A percentile compares a stretch with the other conserved stretches of the same genome.
phyloP scores from a whole-genome alignment of 805 yeast species.

The Kodamaea kaohsiungensis region DNA sequence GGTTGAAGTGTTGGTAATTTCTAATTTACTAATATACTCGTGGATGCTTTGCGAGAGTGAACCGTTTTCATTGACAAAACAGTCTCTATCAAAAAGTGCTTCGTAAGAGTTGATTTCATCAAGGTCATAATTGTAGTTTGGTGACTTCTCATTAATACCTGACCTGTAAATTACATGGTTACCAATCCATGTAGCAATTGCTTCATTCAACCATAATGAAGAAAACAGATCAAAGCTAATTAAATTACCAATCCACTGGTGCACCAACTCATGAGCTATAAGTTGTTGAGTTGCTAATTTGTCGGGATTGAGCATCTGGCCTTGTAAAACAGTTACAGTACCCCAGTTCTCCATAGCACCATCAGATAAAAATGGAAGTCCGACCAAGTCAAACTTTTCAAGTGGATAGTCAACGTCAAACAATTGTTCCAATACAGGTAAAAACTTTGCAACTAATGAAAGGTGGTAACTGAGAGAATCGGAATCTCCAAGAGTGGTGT shows the following conservation, averaged over 20 bases:
- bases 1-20: slow-evolving; percentile 18
- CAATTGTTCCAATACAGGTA: slow-evolving; percentile 49
- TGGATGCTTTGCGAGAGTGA: slow-evolving; percentile 33
- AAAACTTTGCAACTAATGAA: slow-evolving; percentile 43
- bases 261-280: slow-evolving; percentile 71
- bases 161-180: slow-evolving; percentile 39
- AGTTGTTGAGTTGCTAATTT: slow-evolving; percentile 48
- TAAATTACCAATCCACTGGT: slow-evolving; percentile 78
- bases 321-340: slow-evolving; percentile 57
- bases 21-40: slow-evolving; percentile 33
- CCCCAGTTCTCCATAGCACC: slow-evolving; percentile 86
- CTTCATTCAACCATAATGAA: slow-evolving; percentile 71
- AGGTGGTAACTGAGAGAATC: slow-evolving; percentile 51
- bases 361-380: slow-evolving; percentile 70
- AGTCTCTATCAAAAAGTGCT: slow-evolving; percentile 37
- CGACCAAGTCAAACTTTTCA: slow-evolving; percentile 63
- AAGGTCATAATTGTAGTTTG: slow-evolving; percentile 12
- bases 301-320: slow-evolving; percentile 35
- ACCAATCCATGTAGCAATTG: slow-evolving; percentile 77
- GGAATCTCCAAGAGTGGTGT: slow-evolving; percentile 55
- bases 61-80: slow-evolving; percentile 21
- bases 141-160: slow-evolving; percentile 14
- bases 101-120: slow-evolving; percentile 22
- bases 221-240: slow-evolving; percentile 44
- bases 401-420: slow-evolving; percentile 55